Percentiles rank a stretch among this genome's conserved stretches.
phyloP scores from a whole-genome alignment of 352 stramenopile genomes.

The Phytopythium cucurbitacearum region DNA sequence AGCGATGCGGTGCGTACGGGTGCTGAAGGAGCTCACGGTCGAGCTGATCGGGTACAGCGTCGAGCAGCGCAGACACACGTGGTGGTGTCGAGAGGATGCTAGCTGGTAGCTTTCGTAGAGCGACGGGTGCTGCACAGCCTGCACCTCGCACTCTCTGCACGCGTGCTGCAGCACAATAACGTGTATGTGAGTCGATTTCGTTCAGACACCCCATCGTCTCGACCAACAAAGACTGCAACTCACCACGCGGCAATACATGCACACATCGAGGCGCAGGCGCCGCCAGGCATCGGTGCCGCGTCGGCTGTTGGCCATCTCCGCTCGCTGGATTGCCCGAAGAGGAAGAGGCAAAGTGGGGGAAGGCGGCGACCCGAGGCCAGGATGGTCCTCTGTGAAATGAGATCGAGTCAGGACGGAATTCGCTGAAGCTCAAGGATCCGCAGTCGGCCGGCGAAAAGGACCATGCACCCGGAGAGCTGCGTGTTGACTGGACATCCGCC shows the following conservation, averaged over 20 bases:
- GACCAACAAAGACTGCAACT: background rate
- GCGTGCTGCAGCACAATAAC: conserved; percentile 9
- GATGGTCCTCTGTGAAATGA: too few relatives aligned
- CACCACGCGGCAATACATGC: conserved; percentile 2
- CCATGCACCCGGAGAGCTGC: too few relatives aligned
- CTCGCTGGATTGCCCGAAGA: too few relatives aligned
- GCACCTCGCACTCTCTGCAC: conserved; percentile 16
- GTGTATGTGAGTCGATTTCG: too few relatives aligned
- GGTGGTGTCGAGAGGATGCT: conserved; percentile 8
- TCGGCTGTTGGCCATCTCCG: conserved; percentile 5
- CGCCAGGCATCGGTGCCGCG: background rate
- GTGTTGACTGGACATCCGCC: background rate
- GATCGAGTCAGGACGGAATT: too few relatives aligned
- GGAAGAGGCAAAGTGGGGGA: too few relatives aligned
- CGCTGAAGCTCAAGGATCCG: too few relatives aligned
- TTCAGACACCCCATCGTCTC: too few relatives aligned
- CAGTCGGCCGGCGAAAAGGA: too few relatives aligned
- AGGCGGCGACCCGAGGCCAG: too few relatives aligned
- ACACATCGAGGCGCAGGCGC: conserved; percentile 1
- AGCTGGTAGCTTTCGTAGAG: background rate
- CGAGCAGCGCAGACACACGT: conserved; percentile 17
- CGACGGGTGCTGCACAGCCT: background rate
- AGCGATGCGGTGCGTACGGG: too few relatives aligned
- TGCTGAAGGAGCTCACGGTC: too few relatives aligned
- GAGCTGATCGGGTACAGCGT: conserved; percentile 9